Evolutionary conservation across 345 rosid species (phyloP).

Genomic region (Rhodamnia argentea): DNA sequence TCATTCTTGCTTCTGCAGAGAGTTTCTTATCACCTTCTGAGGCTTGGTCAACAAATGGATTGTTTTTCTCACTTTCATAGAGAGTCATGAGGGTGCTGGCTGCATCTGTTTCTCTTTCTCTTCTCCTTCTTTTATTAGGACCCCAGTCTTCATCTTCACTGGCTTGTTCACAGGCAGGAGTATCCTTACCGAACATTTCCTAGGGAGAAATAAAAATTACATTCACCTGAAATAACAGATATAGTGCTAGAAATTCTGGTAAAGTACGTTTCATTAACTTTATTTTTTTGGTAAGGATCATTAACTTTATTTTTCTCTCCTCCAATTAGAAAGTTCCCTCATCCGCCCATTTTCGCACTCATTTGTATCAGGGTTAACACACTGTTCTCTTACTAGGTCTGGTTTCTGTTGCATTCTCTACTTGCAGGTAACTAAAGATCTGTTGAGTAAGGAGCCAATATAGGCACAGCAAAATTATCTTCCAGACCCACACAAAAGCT

Average conservation of each 20-base stretch:
- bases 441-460: background rate
- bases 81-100: conserved; percentile 59
- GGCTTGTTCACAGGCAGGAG: conserved; percentile 47
- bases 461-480: background rate
- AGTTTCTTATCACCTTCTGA: conserved; percentile 19
- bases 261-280: background rate
- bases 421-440: background rate
- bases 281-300: background rate
- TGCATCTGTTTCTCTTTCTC: conserved; percentile 74
- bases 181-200: conserved; percentile 99
- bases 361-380: background rate
- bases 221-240: background rate
- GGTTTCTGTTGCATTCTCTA: background rate
- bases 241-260: background rate
- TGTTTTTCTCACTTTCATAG: conserved; percentile 40
- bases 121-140: conserved; percentile 66
- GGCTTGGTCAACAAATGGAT: conserved; percentile 16
- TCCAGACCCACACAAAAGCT: background rate
- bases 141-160: conserved; percentile 99
- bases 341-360: background rate
- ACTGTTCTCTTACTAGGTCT: background rate
- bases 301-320: background rate
- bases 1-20: conserved; percentile 31
- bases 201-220: conserved; percentile 10
- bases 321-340: background rate